Percentiles rank a stretch among this genome's conserved stretches.
phyloP scores from a whole-genome alignment of 78 protist species.

The Dictyostelium discoideum region dicty_2.7 NC_007089.4:2679501-2680000 shows the following conservation, averaged over 20 bases:
- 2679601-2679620: slow-evolving; percentile 45
- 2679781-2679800: neutral
- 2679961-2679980: too few species aligned
- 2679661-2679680: slow-evolving; percentile 69
- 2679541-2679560: slow-evolving; percentile 85
- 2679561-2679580: slow-evolving; percentile 55
- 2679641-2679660: neutral
- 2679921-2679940: neutral
- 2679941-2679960: neutral
- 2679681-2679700: slow-evolving; percentile 69
- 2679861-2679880: too few species aligned
- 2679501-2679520: neutral
- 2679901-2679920: too few species aligned
- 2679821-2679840: neutral
- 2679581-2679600: neutral
- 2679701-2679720: slow-evolving; percentile 6
- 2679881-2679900: neutral
- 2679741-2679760: neutral
- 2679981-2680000: too few species aligned
- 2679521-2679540: slow-evolving; percentile 82
- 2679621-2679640: neutral
- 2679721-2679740: neutral
- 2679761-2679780: neutral
- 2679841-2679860: too few species aligned
- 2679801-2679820: neutral